These are phyloP conservation scores for Biscogniauxia mediterranea DNA, from an alignment of 2,329 filamentous ascomycete genomes.

Conservation along the genomic window DNA sequence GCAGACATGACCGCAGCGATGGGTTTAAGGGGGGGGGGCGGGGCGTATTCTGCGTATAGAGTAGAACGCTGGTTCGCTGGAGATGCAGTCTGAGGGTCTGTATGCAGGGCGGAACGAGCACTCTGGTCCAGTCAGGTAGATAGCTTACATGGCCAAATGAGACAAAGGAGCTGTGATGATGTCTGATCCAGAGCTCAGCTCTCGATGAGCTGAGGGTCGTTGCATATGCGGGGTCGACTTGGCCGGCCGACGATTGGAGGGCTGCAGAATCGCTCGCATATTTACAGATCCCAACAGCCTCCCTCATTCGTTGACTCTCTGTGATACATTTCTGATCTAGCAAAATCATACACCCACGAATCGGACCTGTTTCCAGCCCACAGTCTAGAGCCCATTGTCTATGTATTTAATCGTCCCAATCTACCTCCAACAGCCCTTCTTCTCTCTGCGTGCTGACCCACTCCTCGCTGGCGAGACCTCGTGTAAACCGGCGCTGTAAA, in stretches of 20 bases:
- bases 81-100: neutral
- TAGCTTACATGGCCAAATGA: neutral
- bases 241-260: slow-evolving; percentile 26
- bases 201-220: neutral
- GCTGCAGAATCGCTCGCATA: slow-evolving; percentile 22
- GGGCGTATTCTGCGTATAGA: slow-evolving; percentile 6
- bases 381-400: slow-evolving; percentile 6
- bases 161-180: neutral
- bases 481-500: slow-evolving; percentile 56
- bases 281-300: slow-evolving; percentile 12
- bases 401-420: slow-evolving; percentile 47
- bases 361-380: slow-evolving; percentile 9
- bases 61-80: neutral
- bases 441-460: slow-evolving; percentile 63
- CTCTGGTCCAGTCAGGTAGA: neutral
- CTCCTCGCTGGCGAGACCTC: slow-evolving; percentile 58
- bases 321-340: slow-evolving; percentile 13
- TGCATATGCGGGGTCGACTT: slow-evolving; percentile 1
- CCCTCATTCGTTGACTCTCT: slow-evolving; percentile 13
- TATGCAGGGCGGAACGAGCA: neutral
- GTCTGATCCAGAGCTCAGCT: slow-evolving; percentile 1
- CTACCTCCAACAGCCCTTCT: slow-evolving; percentile 54
- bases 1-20: slow-evolving; percentile 14
- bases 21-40: slow-evolving; percentile 1
- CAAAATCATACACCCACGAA: slow-evolving; percentile 12